phyloP scores from a whole-genome alignment of 495 filamentous ascomycete species.

The Penicillium roqueforti region DNA sequence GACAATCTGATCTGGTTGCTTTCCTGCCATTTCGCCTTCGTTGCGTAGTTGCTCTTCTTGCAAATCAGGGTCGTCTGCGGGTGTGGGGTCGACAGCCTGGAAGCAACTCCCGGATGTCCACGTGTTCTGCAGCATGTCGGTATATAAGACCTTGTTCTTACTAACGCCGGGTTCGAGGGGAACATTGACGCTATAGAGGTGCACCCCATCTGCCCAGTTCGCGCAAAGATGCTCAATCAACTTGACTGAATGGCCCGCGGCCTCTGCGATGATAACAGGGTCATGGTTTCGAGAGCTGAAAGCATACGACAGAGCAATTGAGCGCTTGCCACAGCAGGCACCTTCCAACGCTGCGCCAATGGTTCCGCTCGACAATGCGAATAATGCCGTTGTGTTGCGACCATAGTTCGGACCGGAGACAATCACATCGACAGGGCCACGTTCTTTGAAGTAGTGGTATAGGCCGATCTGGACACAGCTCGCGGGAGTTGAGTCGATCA shows the following conservation, averaged over 20 bases:
- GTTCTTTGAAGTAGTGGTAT: constrained; percentile 77
- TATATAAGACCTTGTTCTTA: constrained; percentile 66
- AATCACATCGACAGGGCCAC: constrained; percentile 77
- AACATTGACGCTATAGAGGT: constrained; percentile 85
- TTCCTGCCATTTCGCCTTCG: constrained; percentile 46
- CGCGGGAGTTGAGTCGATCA: constrained; percentile 85
- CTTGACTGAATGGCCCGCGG: constrained; percentile 62
- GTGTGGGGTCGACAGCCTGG: constrained; percentile 54
- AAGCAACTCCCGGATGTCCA: constrained; percentile 85
- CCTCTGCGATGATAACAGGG: constrained; percentile 68
- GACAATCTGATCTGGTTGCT: constrained; percentile 14
- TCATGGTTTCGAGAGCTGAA: constrained; percentile 81
- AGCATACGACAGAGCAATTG: constrained; percentile 83
- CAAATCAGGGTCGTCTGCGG: constrained; percentile 33
- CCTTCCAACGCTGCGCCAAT: constrained; percentile 90
- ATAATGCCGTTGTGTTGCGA: constrained; percentile 86
- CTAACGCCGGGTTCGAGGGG: constrained; percentile 69
- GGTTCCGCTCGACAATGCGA: constrained; percentile 84
- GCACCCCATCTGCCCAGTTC: constrained; percentile 71
- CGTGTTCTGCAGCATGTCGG: constrained; percentile 79
- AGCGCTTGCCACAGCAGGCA: constrained; percentile 70
- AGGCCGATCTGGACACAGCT: constrained; percentile 87
- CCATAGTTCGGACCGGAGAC: constrained; percentile 94
- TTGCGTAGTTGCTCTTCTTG: constrained; percentile 65
- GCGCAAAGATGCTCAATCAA: constrained; percentile 72